Base-by-base conservation (phyloP, 2,329 filamentous ascomycete species). In the Dactylonectria estremocensis region DNA sequence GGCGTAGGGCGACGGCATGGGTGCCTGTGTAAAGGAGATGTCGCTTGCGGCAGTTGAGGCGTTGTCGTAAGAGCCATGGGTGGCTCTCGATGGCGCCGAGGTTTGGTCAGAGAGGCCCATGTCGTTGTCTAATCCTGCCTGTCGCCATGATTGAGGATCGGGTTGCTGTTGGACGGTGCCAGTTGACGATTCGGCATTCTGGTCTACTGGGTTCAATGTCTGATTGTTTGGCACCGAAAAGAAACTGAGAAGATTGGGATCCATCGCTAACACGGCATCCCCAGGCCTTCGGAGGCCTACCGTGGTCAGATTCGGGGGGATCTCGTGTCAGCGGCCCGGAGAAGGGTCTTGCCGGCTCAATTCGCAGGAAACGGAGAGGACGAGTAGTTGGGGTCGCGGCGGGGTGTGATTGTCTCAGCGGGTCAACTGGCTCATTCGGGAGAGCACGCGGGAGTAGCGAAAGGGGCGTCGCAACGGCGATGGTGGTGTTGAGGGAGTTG, bases 201-300 rank as follows among this genome's bases (percentile, higher is more conserved):
- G 74, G 48, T 76, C 71, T 48, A 75, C 74, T 11, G 75, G 72
- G 59, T 76, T 76, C 40, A 76, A 67, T 48, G 74, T 76, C 64
- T 76, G 74, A 53, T 76, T 76, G 62, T 76, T 76, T 31, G 74
- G 74, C 48, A 76, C 74, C 72, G 74, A 74, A 50, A 76, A 76
- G 63, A 76, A 76, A 64, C 74, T 76, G 46, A 76, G 74, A 28
- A 76, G 71, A 71, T 76, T 76, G 62, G 74, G 74, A 64, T 76
- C 74, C 74, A 76, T 76, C 71, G 72, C 71, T 74, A 76, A 74
- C 73, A 76, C 73, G 73, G 74, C 73, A 76, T 76, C 74, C 74
- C 74, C 64, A 61, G 73, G 72, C 74, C 74, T 69, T 55, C 52
- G 43, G 43, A 73, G 74, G 74, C 68, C 70, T 58, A 64, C 72